These are phyloP conservation scores for Eucalyptus guilfoylei DNA, from an alignment of 345 rosid species.

Conservation along the genomic window DNA sequence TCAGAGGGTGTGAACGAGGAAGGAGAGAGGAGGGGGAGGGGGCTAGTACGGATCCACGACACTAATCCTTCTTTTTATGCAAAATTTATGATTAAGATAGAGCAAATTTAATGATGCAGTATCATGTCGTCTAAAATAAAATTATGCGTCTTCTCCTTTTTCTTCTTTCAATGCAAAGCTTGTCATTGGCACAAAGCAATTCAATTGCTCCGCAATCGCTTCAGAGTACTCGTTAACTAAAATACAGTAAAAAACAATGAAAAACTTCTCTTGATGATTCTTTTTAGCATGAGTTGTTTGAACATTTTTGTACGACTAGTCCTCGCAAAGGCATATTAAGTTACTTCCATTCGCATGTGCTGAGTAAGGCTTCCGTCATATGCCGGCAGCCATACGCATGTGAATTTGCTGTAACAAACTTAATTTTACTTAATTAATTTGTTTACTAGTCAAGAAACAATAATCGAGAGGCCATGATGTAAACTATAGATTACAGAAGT, in stretches of 20 bases:
- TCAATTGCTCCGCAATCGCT: not conserved
- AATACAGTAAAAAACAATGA: not conserved
- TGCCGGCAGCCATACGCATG: not conserved
- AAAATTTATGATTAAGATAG: not conserved
- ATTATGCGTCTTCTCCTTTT: not conserved
- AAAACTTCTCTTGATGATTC: not conserved
- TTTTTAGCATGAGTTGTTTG: not conserved
- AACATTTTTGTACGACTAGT: not conserved
- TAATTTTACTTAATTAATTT: not conserved
- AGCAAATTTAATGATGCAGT: not conserved
- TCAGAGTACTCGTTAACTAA: not conserved
- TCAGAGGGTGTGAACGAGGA: not conserved
- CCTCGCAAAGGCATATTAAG: not conserved
- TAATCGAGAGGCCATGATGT: not conserved
- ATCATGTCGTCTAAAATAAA: not conserved
- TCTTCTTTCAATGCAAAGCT: not conserved
- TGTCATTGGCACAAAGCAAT: not conserved
- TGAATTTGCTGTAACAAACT: not conserved
- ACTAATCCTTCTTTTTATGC: constrained; percentile 16
- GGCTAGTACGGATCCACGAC: constrained; percentile 30
- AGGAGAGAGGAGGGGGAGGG: not conserved
- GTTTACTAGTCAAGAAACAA: not conserved
- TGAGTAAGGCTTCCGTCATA: not conserved
- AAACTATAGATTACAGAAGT: not conserved
- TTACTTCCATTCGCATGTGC: not conserved